Percentiles rank a stretch among this genome's conserved stretches.
phyloP scores from a whole-genome alignment of 139 green algal species.

The Picocystis salinarum region DNA sequence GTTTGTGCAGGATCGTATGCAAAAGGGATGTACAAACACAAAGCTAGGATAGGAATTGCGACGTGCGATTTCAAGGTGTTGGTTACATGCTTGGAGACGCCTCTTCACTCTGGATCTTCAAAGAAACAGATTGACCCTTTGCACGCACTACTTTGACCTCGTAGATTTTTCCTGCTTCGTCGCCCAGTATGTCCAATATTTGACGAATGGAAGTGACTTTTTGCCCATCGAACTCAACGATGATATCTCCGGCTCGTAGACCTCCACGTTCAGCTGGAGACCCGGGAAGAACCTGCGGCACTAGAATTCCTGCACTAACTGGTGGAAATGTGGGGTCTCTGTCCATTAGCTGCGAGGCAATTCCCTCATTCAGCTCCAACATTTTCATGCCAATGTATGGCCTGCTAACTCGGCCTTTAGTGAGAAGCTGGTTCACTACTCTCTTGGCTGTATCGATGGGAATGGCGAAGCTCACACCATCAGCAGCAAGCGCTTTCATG shows the following conservation, averaged over 20 bases:
- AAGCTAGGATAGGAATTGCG: no score
- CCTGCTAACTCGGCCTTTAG: slow-evolving; percentile 31
- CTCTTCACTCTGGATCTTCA: no score
- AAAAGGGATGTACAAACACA: no score
- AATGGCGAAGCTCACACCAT: slow-evolving; percentile 55
- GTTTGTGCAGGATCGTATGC: no score
- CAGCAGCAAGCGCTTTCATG: slow-evolving; percentile 44
- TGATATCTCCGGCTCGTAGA: slow-evolving; percentile 37
- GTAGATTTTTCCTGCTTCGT: no score
- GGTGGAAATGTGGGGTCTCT: slow-evolving; percentile 20
- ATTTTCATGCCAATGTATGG: slow-evolving; percentile 58
- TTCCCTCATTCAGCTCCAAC: slow-evolving; percentile 31
- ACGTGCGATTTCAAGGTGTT: no score
- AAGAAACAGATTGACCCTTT: no score
- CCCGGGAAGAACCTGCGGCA: slow-evolving; percentile 25
- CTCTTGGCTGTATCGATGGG: slow-evolving; percentile 41
- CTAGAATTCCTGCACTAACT: slow-evolving; percentile 23
- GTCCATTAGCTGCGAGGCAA: slow-evolving; percentile 15
- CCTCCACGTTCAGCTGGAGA: slow-evolving; percentile 33
- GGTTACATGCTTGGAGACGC: no score
- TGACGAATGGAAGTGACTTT: no score
- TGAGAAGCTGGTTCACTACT: slow-evolving; percentile 24
- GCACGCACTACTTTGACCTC: no score
- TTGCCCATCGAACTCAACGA: slow-evolving; percentile 21
- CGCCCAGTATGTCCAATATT: no score